Conservation (phyloP, 352 stramenopile species). For the Phytophthora idaei region DNA sequence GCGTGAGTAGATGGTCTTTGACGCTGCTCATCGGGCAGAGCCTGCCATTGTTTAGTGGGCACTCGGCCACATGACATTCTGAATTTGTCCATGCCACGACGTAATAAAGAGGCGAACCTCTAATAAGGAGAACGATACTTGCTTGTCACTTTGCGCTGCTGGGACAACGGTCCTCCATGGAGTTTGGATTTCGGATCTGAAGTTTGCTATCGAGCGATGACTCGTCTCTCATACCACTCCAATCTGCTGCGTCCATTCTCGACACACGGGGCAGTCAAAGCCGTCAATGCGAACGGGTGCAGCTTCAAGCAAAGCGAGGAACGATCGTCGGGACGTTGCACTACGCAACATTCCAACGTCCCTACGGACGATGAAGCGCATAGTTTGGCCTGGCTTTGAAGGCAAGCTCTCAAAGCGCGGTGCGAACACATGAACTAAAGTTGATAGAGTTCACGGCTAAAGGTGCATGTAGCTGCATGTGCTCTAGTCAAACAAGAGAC, state of each 20-base stretch:
- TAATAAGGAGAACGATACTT: background rate
- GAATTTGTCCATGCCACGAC: conserved; percentile 1
- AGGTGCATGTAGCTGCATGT: background rate
- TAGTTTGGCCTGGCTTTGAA: background rate
- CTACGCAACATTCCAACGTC: conserved; percentile 1
- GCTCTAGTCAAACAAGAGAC: background rate
- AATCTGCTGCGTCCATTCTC: conserved; percentile 15
- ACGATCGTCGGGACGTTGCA: conserved; percentile 16
- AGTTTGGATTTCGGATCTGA: background rate
- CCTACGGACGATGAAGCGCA: background rate
- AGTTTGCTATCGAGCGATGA: conserved; percentile 9
- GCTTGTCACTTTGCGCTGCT: background rate
- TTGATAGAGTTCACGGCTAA: too few relatives aligned
- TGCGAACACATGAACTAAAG: too few relatives aligned
- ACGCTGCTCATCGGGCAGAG: conserved; percentile 43
- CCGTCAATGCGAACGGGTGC: conserved; percentile 11
- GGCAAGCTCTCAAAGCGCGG: background rate
- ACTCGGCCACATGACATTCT: conserved; percentile 13
- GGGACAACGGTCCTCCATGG: background rate
- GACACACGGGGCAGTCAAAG: conserved; percentile 19
- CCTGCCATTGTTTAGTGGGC: conserved; percentile 22
- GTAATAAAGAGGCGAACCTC: too few relatives aligned
- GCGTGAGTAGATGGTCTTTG: conserved; percentile 30
- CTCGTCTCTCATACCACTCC: conserved; percentile 18
- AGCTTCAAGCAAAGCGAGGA: conserved; percentile 21